Conservation (phyloP, 768 basidiomycete species). For the Xerocomellus amylosporus region DNA sequence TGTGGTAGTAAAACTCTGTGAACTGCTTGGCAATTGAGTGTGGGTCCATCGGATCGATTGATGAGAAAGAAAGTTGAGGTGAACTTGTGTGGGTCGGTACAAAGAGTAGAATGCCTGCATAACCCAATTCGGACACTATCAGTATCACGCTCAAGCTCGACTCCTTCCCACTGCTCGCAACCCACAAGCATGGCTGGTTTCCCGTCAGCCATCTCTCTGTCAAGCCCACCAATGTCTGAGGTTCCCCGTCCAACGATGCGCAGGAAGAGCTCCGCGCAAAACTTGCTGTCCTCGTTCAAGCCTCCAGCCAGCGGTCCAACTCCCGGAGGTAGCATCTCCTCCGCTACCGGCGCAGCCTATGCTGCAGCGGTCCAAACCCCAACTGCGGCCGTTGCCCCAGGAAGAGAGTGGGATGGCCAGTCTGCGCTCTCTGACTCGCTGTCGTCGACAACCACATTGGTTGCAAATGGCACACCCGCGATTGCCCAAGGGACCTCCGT, state of each 20-base stretch:
- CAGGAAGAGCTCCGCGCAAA: constrained; percentile 83
- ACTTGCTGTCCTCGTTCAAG: constrained; percentile 75
- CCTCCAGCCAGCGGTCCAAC: constrained; percentile 23
- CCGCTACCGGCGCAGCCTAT: constrained; percentile 39
- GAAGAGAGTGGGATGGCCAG: constrained; percentile 72
- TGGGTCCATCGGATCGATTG: constrained; percentile 64
- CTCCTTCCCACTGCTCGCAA: constrained; percentile 4
- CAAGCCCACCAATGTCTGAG: constrained; percentile 31
- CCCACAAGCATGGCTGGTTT: constrained; percentile 18
- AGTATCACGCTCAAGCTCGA: neutral
- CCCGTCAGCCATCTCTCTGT: constrained; percentile 14
- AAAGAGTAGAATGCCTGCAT: constrained; percentile 1
- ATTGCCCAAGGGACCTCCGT: constrained; percentile 62
- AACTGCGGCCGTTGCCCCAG: constrained; percentile 37
- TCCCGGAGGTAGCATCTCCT: constrained; percentile 35
- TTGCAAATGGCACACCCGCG: constrained; percentile 33
- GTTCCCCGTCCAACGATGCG: constrained; percentile 61
- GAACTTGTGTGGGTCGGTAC: neutral
- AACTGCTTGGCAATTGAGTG: constrained; percentile 75
- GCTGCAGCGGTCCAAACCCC: constrained; percentile 36
- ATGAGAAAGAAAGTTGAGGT: constrained; percentile 13
- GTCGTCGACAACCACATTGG: constrained; percentile 39
- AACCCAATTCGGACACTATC: constrained; percentile 20
- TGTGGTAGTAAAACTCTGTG: constrained; percentile 76
- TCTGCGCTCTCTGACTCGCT: constrained; percentile 53